phyloP scores from a whole-genome alignment of 148 eudicot genomes.

The Polygonum aviculare region DNA sequence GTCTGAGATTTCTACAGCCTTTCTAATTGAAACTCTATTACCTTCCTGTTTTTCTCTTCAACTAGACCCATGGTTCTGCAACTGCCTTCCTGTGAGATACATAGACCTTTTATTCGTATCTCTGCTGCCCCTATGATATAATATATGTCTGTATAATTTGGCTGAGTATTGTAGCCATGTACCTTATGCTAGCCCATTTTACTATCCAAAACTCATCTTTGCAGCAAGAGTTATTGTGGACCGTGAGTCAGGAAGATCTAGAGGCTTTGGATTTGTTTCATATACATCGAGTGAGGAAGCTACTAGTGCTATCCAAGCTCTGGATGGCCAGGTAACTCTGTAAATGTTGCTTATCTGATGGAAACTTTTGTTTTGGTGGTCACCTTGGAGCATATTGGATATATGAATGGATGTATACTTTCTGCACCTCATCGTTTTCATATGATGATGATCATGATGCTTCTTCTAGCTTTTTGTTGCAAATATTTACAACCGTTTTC shows the following conservation, averaged over 20 bases:
- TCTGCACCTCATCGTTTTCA: not conserved
- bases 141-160: not conserved
- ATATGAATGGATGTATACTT: not conserved
- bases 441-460: too few relatives aligned
- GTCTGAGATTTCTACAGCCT: not conserved
- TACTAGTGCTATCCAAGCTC: conserved; percentile 74
- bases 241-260: conserved; percentile 72
- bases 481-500: too few relatives aligned
- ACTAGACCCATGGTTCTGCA: not conserved
- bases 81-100: not conserved
- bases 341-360: not conserved
- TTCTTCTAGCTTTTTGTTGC: too few relatives aligned
- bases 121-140: not conserved
- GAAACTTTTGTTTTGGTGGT: not conserved
- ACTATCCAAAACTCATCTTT: not conserved
- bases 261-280: conserved; percentile 92
- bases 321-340: conserved; percentile 71
- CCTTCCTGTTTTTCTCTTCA: not conserved
- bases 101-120: not conserved
- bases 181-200: not conserved
- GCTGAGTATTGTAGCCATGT: not conserved
- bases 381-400: not conserved
- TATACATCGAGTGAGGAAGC: conserved; percentile 62
- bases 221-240: conserved; percentile 82
- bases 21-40: not conserved